These are phyloP conservation scores for Ceraceosorus guamensis DNA, from an alignment of 1,284 basidiomycete species.

Conservation along the genomic window DNA sequence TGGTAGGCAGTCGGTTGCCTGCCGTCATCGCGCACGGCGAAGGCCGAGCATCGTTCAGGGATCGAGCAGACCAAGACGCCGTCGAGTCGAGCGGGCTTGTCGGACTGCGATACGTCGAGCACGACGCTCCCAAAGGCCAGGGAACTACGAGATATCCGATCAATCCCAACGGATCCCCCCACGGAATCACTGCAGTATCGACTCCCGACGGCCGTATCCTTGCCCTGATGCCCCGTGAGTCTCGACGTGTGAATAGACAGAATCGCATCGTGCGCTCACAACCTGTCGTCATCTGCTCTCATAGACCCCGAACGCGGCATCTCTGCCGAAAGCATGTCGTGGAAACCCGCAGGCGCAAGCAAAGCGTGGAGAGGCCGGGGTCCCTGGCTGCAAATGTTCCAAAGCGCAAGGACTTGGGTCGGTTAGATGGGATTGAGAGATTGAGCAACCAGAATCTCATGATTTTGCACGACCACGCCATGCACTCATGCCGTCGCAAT, in stretches of 20 bases:
- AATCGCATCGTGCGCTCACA: background rate
- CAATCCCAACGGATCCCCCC: slow-evolving; percentile 88
- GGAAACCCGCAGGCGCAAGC: slow-evolving; percentile 28
- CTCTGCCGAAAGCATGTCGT: slow-evolving; percentile 45
- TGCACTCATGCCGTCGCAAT: no score
- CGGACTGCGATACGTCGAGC: slow-evolving; percentile 39
- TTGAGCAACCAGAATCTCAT: no score
- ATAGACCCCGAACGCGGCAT: slow-evolving; percentile 48
- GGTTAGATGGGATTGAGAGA: no score
- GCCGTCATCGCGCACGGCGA: slow-evolving; percentile 95
- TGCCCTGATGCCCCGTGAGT: slow-evolving; percentile 76
- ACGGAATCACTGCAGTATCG: slow-evolving; percentile 80
- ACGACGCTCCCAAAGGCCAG: slow-evolving; percentile 6
- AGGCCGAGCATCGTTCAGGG: slow-evolving; percentile 68
- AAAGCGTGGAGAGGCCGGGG: slow-evolving; percentile 56
- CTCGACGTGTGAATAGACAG: background rate
- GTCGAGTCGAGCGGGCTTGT: slow-evolving; percentile 20
- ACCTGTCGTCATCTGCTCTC: no score
- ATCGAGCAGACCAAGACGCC: slow-evolving; percentile 13
- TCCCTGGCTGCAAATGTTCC: slow-evolving; percentile 93
- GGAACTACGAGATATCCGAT: slow-evolving; percentile 32
- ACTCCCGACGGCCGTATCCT: slow-evolving; percentile 78
- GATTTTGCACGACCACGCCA: no score
- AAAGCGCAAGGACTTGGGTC: slow-evolving; percentile 62
- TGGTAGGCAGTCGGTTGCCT: slow-evolving; percentile 78